These are phyloP conservation scores for Fusarium zealandicum DNA, from an alignment of 2,329 filamentous ascomycete genomes.

Conservation along the genomic window DNA sequence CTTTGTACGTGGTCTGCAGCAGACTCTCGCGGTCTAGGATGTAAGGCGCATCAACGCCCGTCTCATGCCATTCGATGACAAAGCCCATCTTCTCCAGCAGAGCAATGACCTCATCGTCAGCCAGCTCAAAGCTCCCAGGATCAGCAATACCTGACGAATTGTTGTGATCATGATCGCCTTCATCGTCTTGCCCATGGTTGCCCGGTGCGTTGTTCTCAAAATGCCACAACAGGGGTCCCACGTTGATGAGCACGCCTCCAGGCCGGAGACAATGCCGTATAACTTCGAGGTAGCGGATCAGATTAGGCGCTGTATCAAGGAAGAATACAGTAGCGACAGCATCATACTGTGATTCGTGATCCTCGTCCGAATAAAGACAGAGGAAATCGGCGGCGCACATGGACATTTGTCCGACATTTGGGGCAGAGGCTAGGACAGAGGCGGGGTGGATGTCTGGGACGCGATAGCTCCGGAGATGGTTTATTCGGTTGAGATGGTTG, in stretches of 20 bases:
- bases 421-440: constrained; percentile 53
- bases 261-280: constrained; percentile 78
- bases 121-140: constrained; percentile 88
- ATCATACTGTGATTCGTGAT: constrained; percentile 71
- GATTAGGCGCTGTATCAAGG: constrained; percentile 93
- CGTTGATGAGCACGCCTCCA: constrained; percentile 85
- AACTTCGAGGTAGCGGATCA: constrained; percentile 88
- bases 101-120: constrained; percentile 84
- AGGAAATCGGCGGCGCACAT: constrained; percentile 96
- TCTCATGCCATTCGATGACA: constrained; percentile 68
- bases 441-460: constrained; percentile 84
- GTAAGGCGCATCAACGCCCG: constrained; percentile 76
- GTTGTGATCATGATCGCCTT: constrained; percentile 57
- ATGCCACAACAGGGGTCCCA: constrained; percentile 94
- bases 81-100: constrained; percentile 82
- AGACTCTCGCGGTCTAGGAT: constrained; percentile 87
- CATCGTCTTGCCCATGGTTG: constrained; percentile 60
- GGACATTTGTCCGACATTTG: constrained; percentile 72
- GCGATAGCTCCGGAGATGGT: constrained; percentile 76
- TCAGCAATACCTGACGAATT: constrained; percentile 77
- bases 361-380: constrained; percentile 75
- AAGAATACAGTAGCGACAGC: constrained; percentile 93
- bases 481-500: constrained; percentile 75
- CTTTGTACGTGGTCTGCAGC: constrained; percentile 82
- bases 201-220: constrained; percentile 79